phyloP scores from a whole-genome alignment of 2,329 filamentous ascomycete genomes.

The Berkeleyomyces basicola region DNA sequence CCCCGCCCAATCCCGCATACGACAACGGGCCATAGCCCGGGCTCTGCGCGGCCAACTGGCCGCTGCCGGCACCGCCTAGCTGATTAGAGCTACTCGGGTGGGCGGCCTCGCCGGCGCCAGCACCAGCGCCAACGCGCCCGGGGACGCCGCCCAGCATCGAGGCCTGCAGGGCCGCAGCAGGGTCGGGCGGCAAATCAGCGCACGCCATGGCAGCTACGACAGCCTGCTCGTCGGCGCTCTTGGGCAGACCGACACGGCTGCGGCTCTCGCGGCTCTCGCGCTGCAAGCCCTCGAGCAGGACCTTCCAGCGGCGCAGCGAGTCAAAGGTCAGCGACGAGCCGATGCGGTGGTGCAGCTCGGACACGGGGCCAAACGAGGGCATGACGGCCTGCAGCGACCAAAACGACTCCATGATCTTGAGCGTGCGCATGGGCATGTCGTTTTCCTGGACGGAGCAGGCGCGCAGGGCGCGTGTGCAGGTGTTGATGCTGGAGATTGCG shows the following conservation, averaged over 20 bases:
- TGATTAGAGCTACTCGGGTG: too few relatives aligned
- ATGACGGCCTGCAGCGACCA: constrained; percentile 27
- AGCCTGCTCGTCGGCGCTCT: not conserved
- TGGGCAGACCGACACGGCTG: not conserved
- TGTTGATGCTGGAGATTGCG: constrained; percentile 20
- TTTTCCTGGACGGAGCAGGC: constrained; percentile 30
- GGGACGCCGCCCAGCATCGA: too few relatives aligned
- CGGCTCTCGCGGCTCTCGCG: constrained; percentile 16
- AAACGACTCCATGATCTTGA: constrained; percentile 32
- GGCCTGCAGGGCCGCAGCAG: too few relatives aligned
- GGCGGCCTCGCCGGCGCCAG: too few relatives aligned
- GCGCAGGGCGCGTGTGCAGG: constrained; percentile 19
- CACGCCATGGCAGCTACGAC: constrained; percentile 4
- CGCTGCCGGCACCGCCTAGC: too few relatives aligned
- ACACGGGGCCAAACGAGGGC: constrained; percentile 25
- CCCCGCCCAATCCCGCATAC: not conserved
- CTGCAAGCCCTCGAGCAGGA: constrained; percentile 24
- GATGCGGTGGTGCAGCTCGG: constrained; percentile 29
- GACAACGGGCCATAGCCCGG: not conserved
- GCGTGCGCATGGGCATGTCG: constrained; percentile 30
- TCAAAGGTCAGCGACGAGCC: constrained; percentile 33
- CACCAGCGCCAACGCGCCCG: too few relatives aligned
- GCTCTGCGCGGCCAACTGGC: too few relatives aligned
- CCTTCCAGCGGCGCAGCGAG: constrained; percentile 32
- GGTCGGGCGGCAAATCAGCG: constrained; percentile 1